Conservation (phyloP, 129 eudicot species). For the Helianthus annuus region HanXRQr2.0-SUNRISE NC_035438.2:114162313-114162812, state of each 20-base stretch:
- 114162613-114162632: conserved; percentile 33
- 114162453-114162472: conserved; percentile 51
- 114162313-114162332: background rate
- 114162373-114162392: too few relatives aligned
- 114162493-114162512: conserved; percentile 20
- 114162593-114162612: conserved; percentile 3
- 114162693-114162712: conserved; percentile 42
- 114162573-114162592: conserved; percentile 18
- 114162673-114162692: conserved; percentile 35
- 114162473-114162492: conserved; percentile 23
- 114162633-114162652: conserved; percentile 43
- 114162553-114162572: conserved; percentile 17
- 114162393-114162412: conserved; percentile 38
- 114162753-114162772: background rate
- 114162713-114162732: conserved; percentile 87
- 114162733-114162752: conserved; percentile 38
- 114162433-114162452: conserved; percentile 50
- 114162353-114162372: conserved; percentile 37
- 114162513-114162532: conserved; percentile 19
- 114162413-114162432: conserved; percentile 29
- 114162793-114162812: conserved; percentile 11
- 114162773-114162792: background rate
- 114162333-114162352: conserved; percentile 23
- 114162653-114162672: conserved; percentile 18
- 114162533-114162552: conserved; percentile 3